These are phyloP conservation scores for Wallacemonas rigidus DNA, from an alignment of 208 protist genomes.

Conservation along the genomic window DNA sequence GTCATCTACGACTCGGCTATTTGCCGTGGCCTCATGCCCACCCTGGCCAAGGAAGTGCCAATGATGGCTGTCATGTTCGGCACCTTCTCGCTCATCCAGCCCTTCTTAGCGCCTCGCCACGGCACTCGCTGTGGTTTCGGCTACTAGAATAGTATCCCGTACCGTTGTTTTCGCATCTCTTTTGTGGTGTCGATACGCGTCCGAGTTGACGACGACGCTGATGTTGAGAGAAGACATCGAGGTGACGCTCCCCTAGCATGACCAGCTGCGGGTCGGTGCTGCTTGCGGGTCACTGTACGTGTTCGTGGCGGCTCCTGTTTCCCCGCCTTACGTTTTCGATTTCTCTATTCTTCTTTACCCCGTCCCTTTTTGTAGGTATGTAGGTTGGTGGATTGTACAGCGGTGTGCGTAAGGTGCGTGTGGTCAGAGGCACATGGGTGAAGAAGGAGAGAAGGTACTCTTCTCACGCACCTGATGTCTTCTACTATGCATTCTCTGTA, in stretches of 20 bases:
- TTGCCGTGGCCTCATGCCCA: conserved; percentile 78
- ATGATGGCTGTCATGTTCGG: conserved; percentile 87
- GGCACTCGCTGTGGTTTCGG: conserved; percentile 85
- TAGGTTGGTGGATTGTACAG: conserved; percentile 6
- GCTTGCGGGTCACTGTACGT: no score
- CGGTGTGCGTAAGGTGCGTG: background rate
- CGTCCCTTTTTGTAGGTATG: conserved; percentile 18
- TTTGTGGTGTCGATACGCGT: background rate
- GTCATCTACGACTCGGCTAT: conserved; percentile 91
- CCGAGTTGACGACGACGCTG: background rate
- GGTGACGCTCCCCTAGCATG: no score
- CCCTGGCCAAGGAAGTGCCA: conserved; percentile 85
- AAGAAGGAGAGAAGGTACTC: no score
- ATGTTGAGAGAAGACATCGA: no score
- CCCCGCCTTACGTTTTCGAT: conserved; percentile 3
- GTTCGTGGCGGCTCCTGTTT: conserved; percentile 1
- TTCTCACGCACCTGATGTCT: no score
- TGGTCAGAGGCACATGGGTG: no score
- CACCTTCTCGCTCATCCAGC: conserved; percentile 80
- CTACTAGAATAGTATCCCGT: conserved; percentile 42
- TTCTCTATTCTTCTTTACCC: conserved; percentile 18
- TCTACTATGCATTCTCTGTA: no score
- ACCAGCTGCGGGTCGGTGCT: no score
- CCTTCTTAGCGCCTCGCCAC: conserved; percentile 76
- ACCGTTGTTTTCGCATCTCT: background rate